Base-by-base conservation (phyloP, 1,139 yeast species). In the Pichia norvegensis region DNA sequence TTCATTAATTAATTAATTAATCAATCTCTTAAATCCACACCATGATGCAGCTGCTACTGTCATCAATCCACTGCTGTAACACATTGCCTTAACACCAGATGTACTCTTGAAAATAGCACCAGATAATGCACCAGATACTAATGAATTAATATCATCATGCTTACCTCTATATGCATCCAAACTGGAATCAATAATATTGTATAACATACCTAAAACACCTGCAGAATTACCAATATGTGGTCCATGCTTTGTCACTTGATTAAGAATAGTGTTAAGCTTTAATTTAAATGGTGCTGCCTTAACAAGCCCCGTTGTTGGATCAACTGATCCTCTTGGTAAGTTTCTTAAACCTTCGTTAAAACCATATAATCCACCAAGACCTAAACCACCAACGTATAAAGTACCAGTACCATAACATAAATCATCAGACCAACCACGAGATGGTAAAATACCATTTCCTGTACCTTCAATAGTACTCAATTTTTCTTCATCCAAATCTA, bases 351-450 rank as follows among this genome's bases (percentile, higher is more conserved):
- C 97, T 67, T 90, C 97, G 53, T 79, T 78, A 51, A 88, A 68
- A 50, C 98, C 98, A 61, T 81, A 84, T 16, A 81, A 70, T 51
- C 98, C 98, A 66, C 98, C 98, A 49, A 85, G 67, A 11, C 76
- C 77, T 50, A 72, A 63, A 45, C 92, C 95, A 40, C 84, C 59
- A 57, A 92, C 73, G 65, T 92, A 92, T 42, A 88, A 90, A 13
- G 96, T 81, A 65, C 98, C 98, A 13, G 98, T 85, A 57, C 98
- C 98, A 67, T 94, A 92, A 75, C 97, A 88, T 55, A 92, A 74
- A 67, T 92, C 97, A 65, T 92, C 98, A 16, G 90, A 78, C 95
- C 97, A 92, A 59, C 94, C 95, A 69, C 97, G 83, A 35, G 95
- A 85, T 35, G 98, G 97, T 56, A 92, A 77, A 50, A 92, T 67